phyloP scores from a whole-genome alignment of 345 rosid species.

The Erodium maritimum region DNA sequence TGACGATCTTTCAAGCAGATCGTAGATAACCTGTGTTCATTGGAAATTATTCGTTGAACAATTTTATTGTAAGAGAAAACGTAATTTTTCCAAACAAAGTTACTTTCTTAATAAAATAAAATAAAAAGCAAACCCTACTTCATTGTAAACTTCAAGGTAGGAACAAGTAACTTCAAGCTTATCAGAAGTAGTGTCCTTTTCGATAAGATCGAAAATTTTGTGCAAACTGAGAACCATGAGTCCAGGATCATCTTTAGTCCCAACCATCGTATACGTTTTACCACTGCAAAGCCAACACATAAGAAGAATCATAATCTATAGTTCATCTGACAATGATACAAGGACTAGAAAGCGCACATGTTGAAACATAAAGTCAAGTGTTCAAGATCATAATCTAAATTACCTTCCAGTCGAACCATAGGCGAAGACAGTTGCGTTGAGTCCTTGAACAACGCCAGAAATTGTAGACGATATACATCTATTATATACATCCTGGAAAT shows the following conservation, averaged over 20 bases:
- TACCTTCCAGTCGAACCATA: conserved; percentile 99
- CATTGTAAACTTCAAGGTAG: conserved; percentile 93
- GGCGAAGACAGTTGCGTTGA: conserved; percentile 88
- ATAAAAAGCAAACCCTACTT: conserved; percentile 36
- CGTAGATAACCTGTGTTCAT: conserved; percentile 69
- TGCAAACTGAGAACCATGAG: conserved; percentile 93
- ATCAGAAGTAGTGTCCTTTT: conserved; percentile 53
- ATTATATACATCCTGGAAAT: conserved; percentile 53
- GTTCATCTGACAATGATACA: not conserved
- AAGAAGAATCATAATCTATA: not conserved
- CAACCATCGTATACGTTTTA: conserved; percentile 95
- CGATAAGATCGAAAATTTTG: conserved; percentile 67
- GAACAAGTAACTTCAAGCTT: conserved; percentile 82
- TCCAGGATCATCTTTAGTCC: conserved; percentile 78
- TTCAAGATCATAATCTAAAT: not conserved
- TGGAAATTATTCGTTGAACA: conserved; percentile 7
- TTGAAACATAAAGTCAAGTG: not conserved
- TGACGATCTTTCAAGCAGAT: conserved; percentile 85
- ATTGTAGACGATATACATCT: conserved; percentile 54
- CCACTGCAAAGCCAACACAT: conserved; percentile 37
- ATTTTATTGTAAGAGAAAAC: not conserved
- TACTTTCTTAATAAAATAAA: conserved; percentile 4
- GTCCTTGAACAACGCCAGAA: conserved; percentile 84
- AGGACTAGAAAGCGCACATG: not conserved
- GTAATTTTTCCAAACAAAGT: not conserved